Conservation (phyloP, 2,329 filamentous ascomycete genomes). For the Trichoderma endophyticum region DNA sequence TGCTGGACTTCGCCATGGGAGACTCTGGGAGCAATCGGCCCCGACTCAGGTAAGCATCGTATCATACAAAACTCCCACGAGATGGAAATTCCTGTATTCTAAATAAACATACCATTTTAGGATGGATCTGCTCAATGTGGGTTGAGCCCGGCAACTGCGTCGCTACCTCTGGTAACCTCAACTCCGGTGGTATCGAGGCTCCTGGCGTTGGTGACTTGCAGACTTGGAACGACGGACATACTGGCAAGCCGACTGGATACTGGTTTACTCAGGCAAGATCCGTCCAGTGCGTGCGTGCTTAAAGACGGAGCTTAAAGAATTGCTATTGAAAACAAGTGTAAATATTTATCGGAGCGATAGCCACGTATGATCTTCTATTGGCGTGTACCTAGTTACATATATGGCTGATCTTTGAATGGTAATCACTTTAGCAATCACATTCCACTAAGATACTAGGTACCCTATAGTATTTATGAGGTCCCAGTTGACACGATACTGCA, state of each 20-base stretch:
- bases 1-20: not conserved
- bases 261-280: not conserved
- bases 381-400: not conserved
- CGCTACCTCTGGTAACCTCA: not conserved
- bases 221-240: not conserved
- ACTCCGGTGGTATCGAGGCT: not conserved
- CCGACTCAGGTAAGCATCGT: not conserved
- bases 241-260: not conserved
- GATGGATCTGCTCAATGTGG: conserved; percentile 5
- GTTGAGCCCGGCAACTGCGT: conserved; percentile 2
- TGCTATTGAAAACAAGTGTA: not conserved
- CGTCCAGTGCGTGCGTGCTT: not conserved
- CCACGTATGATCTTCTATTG: not conserved
- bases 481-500: not conserved
- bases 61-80: not conserved
- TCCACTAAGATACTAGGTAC: not conserved
- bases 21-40: not conserved
- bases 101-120: not conserved
- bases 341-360: not conserved
- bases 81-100: not conserved
- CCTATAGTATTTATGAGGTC: not conserved
- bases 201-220: not conserved
- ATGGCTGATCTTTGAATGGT: not conserved
- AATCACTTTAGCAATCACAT: not conserved
- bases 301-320: not conserved